A percentile compares a stretch with the other conserved stretches of the same genome.
Conservation (phyloP, 1,139 yeast species). For the Chernovozyma aurita region DNA sequence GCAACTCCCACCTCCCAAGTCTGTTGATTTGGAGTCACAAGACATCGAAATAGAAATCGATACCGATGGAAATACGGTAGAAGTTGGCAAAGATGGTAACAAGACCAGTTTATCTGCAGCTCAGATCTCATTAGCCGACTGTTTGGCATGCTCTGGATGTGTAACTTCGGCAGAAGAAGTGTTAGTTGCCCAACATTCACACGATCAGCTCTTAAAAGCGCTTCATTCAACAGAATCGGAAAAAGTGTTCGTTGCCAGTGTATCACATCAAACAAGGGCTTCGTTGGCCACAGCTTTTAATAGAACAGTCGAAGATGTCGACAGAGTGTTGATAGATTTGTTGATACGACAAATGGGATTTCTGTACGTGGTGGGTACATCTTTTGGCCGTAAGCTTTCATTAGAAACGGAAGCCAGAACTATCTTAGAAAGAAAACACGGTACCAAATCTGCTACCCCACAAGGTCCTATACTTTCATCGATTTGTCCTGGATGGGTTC, state of each 20-base stretch:
- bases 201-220: constrained; percentile 66
- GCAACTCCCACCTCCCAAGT: constrained; percentile 14
- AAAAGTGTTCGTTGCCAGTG: constrained; percentile 61
- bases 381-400: constrained; percentile 71
- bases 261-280: constrained; percentile 83
- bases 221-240: constrained; percentile 30
- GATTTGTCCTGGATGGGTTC: constrained; percentile 95
- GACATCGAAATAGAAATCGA: constrained; percentile 62
- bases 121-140: constrained; percentile 84
- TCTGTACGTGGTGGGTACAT: constrained; percentile 75
- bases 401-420: constrained; percentile 57
- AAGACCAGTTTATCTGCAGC: constrained; percentile 63
- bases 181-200: constrained; percentile 85
- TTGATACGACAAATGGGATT: constrained; percentile 65
- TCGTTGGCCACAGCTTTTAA: constrained; percentile 71
- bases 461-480: constrained; percentile 53
- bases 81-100: constrained; percentile 59
- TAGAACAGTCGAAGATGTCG: constrained; percentile 52
- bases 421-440: constrained; percentile 25
- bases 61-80: constrained; percentile 62
- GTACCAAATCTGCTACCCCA: neutral
- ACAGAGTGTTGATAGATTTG: constrained; percentile 53
- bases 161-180: constrained; percentile 96
- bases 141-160: constrained; percentile 96
- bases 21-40: constrained; percentile 14